Percentiles rank a stretch among this genome's conserved stretches.
These are phyloP conservation scores for Prunus yedoensis DNA, from an alignment of 331 rosid species.

Conservation along the genomic window DNA sequence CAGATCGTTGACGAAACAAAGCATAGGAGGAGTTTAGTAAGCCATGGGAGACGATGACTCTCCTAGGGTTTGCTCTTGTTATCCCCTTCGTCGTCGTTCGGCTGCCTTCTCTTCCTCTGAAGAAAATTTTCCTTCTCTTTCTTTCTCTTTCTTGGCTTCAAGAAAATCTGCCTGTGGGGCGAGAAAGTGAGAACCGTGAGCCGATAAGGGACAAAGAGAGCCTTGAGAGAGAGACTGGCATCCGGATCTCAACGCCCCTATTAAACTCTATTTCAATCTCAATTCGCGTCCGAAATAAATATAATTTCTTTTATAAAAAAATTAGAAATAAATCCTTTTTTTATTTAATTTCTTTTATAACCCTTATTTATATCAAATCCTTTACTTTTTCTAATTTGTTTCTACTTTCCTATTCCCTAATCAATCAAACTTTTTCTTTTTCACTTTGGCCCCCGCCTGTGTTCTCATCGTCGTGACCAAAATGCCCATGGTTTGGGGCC, in stretches of 20 bases:
- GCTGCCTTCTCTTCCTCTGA: neutral
- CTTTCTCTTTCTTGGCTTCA: conserved; percentile 22
- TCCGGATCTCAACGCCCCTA: conserved; percentile 62
- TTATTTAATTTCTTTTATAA: neutral
- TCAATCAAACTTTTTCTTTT: conserved; percentile 34
- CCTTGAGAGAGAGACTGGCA: conserved; percentile 46
- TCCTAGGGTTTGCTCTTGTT: conserved; percentile 26
- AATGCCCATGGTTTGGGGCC: conserved; percentile 38
- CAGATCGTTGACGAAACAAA: conserved; percentile 30
- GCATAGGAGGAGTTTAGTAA: conserved; percentile 9
- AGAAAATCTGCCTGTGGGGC: conserved; percentile 54
- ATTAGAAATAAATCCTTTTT: neutral
- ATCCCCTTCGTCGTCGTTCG: neutral
- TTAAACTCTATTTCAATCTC: conserved; percentile 36
- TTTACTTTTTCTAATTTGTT: conserved; percentile 10
- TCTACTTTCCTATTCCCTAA: neutral
- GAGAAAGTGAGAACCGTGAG: conserved; percentile 69
- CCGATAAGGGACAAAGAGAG: conserved; percentile 72
- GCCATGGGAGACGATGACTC: conserved; percentile 1
- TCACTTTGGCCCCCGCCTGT: conserved; percentile 29
- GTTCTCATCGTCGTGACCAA: neutral
- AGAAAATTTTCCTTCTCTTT: neutral
- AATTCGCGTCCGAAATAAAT: conserved; percentile 53
- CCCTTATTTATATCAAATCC: neutral
- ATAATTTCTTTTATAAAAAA: neutral